Base-by-base conservation (phyloP, 371 early-diverging fungal species). In the Actinomortierella ambigua region DNA sequence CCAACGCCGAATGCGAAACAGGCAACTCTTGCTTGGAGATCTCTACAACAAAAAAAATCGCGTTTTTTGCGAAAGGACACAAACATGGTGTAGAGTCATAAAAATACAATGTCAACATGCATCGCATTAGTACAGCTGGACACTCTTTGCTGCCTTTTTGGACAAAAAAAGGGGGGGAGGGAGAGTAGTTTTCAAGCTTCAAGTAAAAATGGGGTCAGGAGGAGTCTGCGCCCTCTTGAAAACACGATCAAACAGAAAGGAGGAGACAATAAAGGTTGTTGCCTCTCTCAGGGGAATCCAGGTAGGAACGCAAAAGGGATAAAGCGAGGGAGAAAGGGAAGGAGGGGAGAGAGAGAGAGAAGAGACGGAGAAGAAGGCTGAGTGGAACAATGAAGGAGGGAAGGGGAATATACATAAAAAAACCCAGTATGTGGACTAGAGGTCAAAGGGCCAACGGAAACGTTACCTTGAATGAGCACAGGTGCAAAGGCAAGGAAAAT, bases 401-500 rank as follows among this genome's bases (percentile, higher is more conserved):
- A 47, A n/a, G 57, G 53, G 29, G 20, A 29, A n/a, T 28, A 42
- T 28, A 51, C 22, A 14, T 18, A 52, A 53, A 41, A 5, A 28
- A 24, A 8, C 11, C 28, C 44, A 26, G 42, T 15, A 17, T 15
- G 26, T 29, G 34, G 11, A 34, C 4, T 4, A 34, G 34, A 11
- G 34, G 34, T 48, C 48, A 48, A 24, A 17, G 15, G 46, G 8
- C 8, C n/a, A 22, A 20, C 2, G 2, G 40, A 11, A 43, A 18
- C 0, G 60, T 57, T 77, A 81, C 85, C 78, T 14, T 79, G 51
- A 14, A 86, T 67, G 22, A 86, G 79, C 70, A 82, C 81, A 1
- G 86, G 86, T 6, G 83, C 68, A 5, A 86, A 44, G 27, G 88
- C 85, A 61, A 89, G 85, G 76, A 88, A 90, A 3, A 87, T 63